A percentile compares a stretch with the other conserved stretches of the same genome.
Conservation (phyloP, 345 rosid species). For the Rhizophora apiculata region DNA sequence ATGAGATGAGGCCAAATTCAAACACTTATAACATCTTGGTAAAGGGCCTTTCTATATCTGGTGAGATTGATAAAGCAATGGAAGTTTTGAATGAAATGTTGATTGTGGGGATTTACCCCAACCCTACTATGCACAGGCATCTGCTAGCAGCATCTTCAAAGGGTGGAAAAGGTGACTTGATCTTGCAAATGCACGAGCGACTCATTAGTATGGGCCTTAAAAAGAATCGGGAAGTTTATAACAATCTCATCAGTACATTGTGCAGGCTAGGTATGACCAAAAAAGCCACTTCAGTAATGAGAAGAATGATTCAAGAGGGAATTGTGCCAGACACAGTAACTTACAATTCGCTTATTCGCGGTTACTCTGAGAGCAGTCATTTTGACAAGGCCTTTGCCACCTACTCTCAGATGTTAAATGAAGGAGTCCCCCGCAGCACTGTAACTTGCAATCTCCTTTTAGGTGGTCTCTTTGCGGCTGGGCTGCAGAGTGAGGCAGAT, state of each 20-base stretch:
- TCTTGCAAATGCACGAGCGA: conserved; percentile 54
- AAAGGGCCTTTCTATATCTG: conserved; percentile 47
- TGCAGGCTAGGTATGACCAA: conserved; percentile 79
- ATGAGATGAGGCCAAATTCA: conserved; percentile 50
- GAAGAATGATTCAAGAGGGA: conserved; percentile 54
- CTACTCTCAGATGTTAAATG: conserved; percentile 49
- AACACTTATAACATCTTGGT: conserved; percentile 63
- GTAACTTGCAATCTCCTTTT: conserved; percentile 69
- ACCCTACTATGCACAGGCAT: conserved; percentile 42
- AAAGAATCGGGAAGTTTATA: conserved; percentile 51
- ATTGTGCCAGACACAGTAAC: conserved; percentile 47
- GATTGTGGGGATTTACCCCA: conserved; percentile 47
- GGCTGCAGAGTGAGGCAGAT: conserved; percentile 47
- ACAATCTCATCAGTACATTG: conserved; percentile 55
- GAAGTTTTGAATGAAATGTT: conserved; percentile 54
- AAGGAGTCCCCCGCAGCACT: conserved; percentile 53
- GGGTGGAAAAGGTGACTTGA: conserved; percentile 46
- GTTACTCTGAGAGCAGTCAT: conserved; percentile 60
- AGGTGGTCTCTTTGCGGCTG: conserved; percentile 49
- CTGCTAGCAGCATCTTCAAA: conserved; percentile 55
- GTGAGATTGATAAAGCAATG: conserved; percentile 50
- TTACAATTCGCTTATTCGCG: conserved; percentile 68
- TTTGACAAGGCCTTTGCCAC: conserved; percentile 45
- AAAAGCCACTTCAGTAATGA: conserved; percentile 54
- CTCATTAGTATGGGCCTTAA: conserved; percentile 56